A percentile compares a stretch with the other conserved stretches of the same genome.
Evolutionary conservation across 306 rosid species (phyloP).

Genomic region (Quercus robur): DNA sequence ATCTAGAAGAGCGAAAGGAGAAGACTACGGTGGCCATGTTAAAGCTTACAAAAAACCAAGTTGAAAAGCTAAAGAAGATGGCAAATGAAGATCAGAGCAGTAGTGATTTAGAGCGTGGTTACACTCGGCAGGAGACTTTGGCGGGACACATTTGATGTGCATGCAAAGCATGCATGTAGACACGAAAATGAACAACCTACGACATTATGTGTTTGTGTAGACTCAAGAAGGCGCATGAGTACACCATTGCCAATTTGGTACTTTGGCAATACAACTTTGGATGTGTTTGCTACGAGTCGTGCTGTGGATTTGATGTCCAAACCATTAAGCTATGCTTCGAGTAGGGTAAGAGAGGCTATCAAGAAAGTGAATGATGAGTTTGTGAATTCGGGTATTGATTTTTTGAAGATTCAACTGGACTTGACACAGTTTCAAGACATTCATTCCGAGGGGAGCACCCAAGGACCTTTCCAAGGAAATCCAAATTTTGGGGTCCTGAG

Average conservation of each 20-base stretch:
- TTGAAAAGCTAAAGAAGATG: conserved; percentile 30
- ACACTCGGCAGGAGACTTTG: conserved; percentile 39
- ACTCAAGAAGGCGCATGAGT: conserved; percentile 35
- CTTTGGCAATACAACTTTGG: conserved; percentile 52
- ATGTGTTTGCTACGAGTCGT: conserved; percentile 32
- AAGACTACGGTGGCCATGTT: conserved; percentile 32
- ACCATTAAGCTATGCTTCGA: conserved; percentile 49
- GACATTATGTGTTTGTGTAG: conserved; percentile 25
- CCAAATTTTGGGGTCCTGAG: conserved; percentile 47
- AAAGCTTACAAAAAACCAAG: conserved; percentile 30
- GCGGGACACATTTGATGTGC: conserved; percentile 54
- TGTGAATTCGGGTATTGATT: conserved; percentile 33
- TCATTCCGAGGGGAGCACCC: conserved; percentile 10
- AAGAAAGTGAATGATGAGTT: conserved; percentile 48
- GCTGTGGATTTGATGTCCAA: conserved; percentile 45
- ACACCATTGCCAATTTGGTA: conserved; percentile 46
- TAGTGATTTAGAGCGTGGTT: conserved; percentile 13
- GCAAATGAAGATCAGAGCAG: conserved; percentile 28
- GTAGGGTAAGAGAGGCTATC: conserved; percentile 46
- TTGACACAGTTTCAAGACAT: conserved; percentile 50
- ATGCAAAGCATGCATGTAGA: conserved; percentile 48
- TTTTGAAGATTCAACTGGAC: conserved; percentile 39
- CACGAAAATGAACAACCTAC: conserved; percentile 42
- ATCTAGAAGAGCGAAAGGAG: conserved; percentile 29
- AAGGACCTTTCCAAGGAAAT: conserved; percentile 38